These are phyloP conservation scores for Bruguiera sexangula DNA, from an alignment of 345 rosid genomes.

Conservation along the genomic window DNA sequence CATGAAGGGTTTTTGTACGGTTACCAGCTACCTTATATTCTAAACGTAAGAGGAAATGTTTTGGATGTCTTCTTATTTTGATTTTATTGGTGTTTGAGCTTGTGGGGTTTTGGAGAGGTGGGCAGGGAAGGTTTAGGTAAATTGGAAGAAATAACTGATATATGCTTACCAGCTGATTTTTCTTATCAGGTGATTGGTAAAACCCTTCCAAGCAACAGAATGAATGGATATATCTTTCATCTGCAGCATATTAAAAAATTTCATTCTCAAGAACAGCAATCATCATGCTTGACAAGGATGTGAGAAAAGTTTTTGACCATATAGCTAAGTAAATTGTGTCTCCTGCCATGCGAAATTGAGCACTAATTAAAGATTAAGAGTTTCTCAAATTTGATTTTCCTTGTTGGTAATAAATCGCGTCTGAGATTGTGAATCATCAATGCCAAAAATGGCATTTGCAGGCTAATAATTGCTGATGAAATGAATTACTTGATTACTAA, in stretches of 20 bases:
- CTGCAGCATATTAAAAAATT: constrained; percentile 56
- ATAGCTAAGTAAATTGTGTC: background rate
- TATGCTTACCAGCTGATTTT: constrained; percentile 24
- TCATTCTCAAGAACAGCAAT: constrained; percentile 52
- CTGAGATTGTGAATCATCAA: background rate
- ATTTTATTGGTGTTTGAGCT: no score
- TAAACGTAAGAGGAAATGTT: no score
- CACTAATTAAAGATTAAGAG: no score
- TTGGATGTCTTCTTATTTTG: no score
- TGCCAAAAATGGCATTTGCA: constrained; percentile 22
- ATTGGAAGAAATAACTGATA: background rate
- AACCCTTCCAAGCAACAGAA: constrained; percentile 33
- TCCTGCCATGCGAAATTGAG: no score
- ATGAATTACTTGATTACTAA: constrained; percentile 78
- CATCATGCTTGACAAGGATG: constrained; percentile 58
- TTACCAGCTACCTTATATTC: no score
- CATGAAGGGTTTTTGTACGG: no score
- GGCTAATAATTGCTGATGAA: constrained; percentile 85
- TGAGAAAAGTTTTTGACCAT: constrained; percentile 27
- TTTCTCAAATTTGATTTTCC: background rate
- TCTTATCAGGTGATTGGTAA: constrained; percentile 49
- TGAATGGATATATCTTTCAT: constrained; percentile 38
- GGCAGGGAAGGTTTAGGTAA: no score
- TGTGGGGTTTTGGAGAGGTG: no score
- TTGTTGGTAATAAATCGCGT: background rate